A percentile compares a stretch with the other conserved stretches of the same genome.
Evolutionary conservation across 306 rosid genomes (phyloP).

Genomic region (Phaseolus lunatus): DNA sequence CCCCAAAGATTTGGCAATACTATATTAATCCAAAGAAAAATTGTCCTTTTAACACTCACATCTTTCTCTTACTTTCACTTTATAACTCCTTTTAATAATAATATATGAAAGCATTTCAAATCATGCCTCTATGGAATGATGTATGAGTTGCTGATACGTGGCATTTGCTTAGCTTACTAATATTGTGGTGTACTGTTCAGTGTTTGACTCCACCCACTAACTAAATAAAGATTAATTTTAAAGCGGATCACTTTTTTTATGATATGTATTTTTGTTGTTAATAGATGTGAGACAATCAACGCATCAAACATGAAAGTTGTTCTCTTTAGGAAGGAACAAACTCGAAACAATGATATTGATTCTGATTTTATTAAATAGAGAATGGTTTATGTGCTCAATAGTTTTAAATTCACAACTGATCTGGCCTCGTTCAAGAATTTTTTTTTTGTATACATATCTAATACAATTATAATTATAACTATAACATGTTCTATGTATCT

Average conservation of each 20-base stretch:
- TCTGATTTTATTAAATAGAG: neutral
- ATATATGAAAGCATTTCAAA: too few species aligned
- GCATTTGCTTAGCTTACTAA: neutral
- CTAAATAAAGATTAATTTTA: neutral
- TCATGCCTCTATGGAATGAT: neutral
- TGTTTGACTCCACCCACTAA: neutral
- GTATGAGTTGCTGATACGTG: neutral
- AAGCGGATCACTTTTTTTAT: neutral
- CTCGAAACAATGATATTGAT: neutral
- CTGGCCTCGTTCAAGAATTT: too few species aligned
- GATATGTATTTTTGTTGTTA: neutral
- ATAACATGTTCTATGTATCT: neutral
- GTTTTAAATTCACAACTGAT: too few species aligned
- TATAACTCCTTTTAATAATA: too few species aligned
- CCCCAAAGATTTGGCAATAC: too few species aligned
- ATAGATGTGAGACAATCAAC: neutral
- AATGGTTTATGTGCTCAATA: neutral
- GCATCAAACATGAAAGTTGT: neutral
- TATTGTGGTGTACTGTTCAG: neutral
- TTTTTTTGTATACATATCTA: neutral
- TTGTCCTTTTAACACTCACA: too few species aligned
- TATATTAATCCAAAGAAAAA: too few species aligned
- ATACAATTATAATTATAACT: neutral
- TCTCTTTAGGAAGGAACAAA: neutral
- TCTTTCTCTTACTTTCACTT: too few species aligned